Evolutionary conservation across 2,329 filamentous ascomycete genomes (phyloP).

Genomic region (Pseudogymnoascus sp.): DNA sequence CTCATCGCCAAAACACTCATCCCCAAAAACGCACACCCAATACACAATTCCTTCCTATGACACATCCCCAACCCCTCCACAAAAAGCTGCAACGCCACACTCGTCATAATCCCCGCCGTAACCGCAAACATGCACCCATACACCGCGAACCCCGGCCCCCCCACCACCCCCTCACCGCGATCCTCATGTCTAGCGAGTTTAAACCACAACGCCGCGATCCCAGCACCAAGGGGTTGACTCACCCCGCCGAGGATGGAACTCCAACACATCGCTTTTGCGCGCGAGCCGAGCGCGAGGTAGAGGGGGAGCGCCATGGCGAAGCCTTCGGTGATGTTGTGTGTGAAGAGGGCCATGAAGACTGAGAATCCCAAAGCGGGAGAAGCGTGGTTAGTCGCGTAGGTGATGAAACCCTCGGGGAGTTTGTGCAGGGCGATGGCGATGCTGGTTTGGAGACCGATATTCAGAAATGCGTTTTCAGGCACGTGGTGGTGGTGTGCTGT

Average conservation of each 20-base stretch:
- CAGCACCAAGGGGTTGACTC: constrained; percentile 80
- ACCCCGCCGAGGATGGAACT: constrained; percentile 76
- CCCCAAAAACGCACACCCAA: constrained; percentile 71
- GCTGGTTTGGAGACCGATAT: constrained; percentile 91
- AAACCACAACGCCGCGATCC: constrained; percentile 79
- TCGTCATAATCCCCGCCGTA: constrained; percentile 92
- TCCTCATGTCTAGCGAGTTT: constrained; percentile 52
- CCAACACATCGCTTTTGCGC: constrained; percentile 76
- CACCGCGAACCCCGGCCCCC: constrained; percentile 44
- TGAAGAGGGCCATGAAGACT: constrained; percentile 91
- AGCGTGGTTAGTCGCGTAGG: constrained; percentile 94
- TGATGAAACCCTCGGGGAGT: constrained; percentile 80
- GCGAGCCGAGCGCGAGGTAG: constrained; percentile 80
- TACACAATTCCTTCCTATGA: constrained; percentile 69
- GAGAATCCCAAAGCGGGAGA: constrained; percentile 82
- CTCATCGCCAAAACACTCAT: constrained; percentile 84
- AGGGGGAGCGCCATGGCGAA: constrained; percentile 90
- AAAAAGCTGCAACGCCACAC: constrained; percentile 82
- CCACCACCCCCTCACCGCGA: constrained; percentile 28
- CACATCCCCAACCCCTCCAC: constrained; percentile 77
- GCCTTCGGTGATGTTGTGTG: constrained; percentile 97
- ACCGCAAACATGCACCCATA: constrained; percentile 80
- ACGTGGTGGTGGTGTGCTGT: constrained; percentile 83
- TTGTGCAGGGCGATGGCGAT: constrained; percentile 95
- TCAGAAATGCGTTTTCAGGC: constrained; percentile 84